Evolutionary conservation across 1,284 basidiomycete species (phyloP), one percentile per base, ranked within the genome.

Genomic region (Meira miltonrushii): DNA sequence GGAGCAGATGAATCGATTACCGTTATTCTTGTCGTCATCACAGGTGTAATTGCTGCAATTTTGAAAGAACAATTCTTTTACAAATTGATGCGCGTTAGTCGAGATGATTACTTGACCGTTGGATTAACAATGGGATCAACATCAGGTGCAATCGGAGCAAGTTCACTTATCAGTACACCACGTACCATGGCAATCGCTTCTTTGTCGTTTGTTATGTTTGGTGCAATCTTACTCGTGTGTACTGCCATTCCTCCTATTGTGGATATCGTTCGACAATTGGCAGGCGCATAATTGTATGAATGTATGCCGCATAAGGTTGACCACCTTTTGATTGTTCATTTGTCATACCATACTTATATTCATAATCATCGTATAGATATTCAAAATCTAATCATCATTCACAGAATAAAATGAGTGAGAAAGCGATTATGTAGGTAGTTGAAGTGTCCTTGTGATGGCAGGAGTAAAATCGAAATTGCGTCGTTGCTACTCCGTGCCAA

Each of bases 21-120:
- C 13, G 68, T 72, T 41, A 67, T 74, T 12, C 61, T 74, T 12
- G 70, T 74, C 55, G 70, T 72, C 44, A 62, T 74, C 50, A 74
- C 72, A 2, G 72, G 72, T 17, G 69, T 74, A 28, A 17, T 72
- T 12, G 67, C 66, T 23, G 59, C 59, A 8, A 68, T 74, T 57
- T 57, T 74, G 46, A 72, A 74, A 50, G 70, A 72, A 17, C 65
- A 65, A 21, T 72, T 73, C 51, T 41, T 55, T 17, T 73, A 69
- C 56, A 19, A 57, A 0, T 46, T 70, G 17, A 58, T 71, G 56
- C 28, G 64, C 4, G 58, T 74, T 7, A 49, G 65, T 39, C 62
- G 58, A 8, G 53, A 61, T 37, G 55, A 61, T 39, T 68, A 72
- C 38, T 50, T 74, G 15, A 66, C 60, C 4, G 65, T 72, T 15